phyloP scores from a whole-genome alignment of 768 basidiomycete genomes.

The Collybia sp. region DNA sequence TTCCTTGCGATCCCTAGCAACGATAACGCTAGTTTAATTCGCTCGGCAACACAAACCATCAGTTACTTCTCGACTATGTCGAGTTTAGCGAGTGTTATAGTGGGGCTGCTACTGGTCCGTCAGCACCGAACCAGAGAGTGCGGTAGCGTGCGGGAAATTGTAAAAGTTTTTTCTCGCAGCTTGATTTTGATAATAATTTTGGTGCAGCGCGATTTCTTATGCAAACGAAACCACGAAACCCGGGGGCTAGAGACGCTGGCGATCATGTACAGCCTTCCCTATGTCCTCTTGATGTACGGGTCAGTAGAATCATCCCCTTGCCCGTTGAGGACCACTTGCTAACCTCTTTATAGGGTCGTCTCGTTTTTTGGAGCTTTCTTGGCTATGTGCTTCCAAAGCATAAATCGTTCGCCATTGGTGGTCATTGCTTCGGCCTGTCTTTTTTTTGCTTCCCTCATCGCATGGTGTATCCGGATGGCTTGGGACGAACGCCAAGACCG shows the following conservation, averaged over 20 bases:
- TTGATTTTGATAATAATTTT: neutral
- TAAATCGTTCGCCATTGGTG: constrained; percentile 17
- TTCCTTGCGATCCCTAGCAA: constrained; percentile 44
- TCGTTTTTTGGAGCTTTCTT: constrained; percentile 26
- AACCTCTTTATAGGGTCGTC: constrained; percentile 20
- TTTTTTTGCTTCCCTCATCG: constrained; percentile 14
- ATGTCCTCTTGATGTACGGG: constrained; percentile 36
- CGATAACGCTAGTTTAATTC: constrained; percentile 11
- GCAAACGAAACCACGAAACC: constrained; percentile 5
- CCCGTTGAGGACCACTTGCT: neutral
- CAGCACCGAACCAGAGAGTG: constrained; percentile 30
- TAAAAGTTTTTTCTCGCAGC: constrained; percentile 9
- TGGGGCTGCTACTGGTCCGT: constrained; percentile 37
- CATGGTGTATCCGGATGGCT: constrained; percentile 20
- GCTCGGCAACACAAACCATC: constrained; percentile 28
- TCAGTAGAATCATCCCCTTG: constrained; percentile 13
- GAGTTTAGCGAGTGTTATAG: constrained; percentile 36
- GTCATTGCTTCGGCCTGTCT: constrained; percentile 18
- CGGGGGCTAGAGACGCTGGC: constrained; percentile 30
- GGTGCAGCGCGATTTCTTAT: constrained; percentile 19
- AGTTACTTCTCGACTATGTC: constrained; percentile 39
- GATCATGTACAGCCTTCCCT: constrained; percentile 34
- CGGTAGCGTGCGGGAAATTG: constrained; percentile 25
- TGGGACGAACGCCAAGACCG: constrained; percentile 10
- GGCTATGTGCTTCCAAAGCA: constrained; percentile 21